Percentiles rank a stretch among this genome's conserved stretches.
Conservation (phyloP, 179 eudicot genomes). For the Spinacia oleracea region DNA sequence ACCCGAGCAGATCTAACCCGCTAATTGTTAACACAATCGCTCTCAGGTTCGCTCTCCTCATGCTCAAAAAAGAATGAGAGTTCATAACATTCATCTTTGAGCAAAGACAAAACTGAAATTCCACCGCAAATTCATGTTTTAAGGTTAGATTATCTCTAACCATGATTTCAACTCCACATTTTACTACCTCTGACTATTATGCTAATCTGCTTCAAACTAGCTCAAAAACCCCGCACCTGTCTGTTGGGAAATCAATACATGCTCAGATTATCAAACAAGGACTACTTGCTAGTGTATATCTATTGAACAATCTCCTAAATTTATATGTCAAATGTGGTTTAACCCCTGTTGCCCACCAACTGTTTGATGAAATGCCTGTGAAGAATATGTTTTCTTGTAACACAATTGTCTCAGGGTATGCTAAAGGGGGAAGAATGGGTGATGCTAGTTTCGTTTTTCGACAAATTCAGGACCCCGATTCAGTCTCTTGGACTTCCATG, state of each 20-base stretch:
- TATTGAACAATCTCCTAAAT: slow-evolving; percentile 56
- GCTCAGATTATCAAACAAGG: slow-evolving; percentile 56
- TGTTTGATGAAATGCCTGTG: slow-evolving; percentile 62
- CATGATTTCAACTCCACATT: slow-evolving; percentile 23
- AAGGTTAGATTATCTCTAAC: neutral
- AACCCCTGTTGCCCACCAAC: slow-evolving; percentile 41
- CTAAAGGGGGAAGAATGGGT: slow-evolving; percentile 36
- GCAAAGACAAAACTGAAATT: no score
- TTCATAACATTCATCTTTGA: no score
- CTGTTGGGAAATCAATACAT: slow-evolving; percentile 47
- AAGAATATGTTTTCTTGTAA: slow-evolving; percentile 61
- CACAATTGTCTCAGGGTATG: slow-evolving; percentile 52
- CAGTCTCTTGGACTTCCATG: slow-evolving; percentile 52
- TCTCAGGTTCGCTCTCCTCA: no score
- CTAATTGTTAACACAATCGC: no score
- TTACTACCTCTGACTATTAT: slow-evolving; percentile 29
- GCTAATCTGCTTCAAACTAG: slow-evolving; percentile 47
- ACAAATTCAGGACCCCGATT: slow-evolving; percentile 46
- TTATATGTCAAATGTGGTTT: slow-evolving; percentile 51
- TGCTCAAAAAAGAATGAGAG: no score
- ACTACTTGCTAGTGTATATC: slow-evolving; percentile 43
- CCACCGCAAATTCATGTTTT: no score
- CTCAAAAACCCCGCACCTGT: slow-evolving; percentile 34
- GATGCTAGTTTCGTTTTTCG: slow-evolving; percentile 36
- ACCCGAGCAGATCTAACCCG: no score